Percentiles rank a stretch among this genome's conserved stretches.
Evolutionary conservation across 306 rosid genomes (phyloP).

Genomic region (Dicorynia guianensis): DNA sequence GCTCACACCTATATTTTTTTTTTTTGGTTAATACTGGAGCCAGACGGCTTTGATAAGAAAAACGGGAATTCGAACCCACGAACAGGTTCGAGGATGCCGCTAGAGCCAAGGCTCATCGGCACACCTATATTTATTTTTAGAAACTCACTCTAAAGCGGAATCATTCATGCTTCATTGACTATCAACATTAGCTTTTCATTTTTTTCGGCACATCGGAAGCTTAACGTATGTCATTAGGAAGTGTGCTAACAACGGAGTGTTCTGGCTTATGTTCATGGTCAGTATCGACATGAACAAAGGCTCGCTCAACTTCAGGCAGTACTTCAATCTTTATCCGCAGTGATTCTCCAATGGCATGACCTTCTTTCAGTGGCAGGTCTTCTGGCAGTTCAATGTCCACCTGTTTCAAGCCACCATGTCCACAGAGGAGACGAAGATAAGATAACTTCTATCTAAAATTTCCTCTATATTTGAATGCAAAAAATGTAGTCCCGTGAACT

Average conservation of each 20-base stretch:
- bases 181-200: not conserved
- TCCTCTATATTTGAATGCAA: not conserved
- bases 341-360: slow-evolving; percentile 70
- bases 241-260: slow-evolving; percentile 45
- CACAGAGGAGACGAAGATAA: not conserved
- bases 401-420: slow-evolving; percentile 42
- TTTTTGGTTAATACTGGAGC: no score
- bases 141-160: no score
- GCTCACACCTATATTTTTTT: no score
- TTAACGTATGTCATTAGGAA: slow-evolving; percentile 41
- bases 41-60: no score
- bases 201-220: not conserved
- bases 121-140: no score
- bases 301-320: slow-evolving; percentile 74
- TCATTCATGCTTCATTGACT: no score
- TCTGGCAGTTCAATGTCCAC: slow-evolving; percentile 77
- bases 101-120: no score
- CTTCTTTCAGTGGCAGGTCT: slow-evolving; percentile 64
- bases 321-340: slow-evolving; percentile 65
- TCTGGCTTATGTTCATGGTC: slow-evolving; percentile 59
- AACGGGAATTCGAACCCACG: no score
- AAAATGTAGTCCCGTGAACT: no score
- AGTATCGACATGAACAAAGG: slow-evolving; percentile 58
- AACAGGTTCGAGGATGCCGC: no score
- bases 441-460: not conserved